These are phyloP conservation scores for Marasmius fiardii DNA, from an alignment of 1,284 basidiomycete species.

Conservation along the genomic window DNA sequence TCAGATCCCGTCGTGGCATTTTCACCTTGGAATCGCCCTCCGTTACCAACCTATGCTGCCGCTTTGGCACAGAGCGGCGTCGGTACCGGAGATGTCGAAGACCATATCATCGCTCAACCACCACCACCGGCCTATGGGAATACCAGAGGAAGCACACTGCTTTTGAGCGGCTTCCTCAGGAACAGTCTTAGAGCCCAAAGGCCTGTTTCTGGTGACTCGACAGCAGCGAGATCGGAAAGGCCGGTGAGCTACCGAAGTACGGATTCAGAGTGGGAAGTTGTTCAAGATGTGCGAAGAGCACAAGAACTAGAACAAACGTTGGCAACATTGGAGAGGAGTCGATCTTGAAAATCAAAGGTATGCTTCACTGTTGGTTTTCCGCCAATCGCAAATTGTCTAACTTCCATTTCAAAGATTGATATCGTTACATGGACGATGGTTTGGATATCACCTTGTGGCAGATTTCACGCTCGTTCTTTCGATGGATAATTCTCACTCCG, in stretches of 20 bases:
- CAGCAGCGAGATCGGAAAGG: slow-evolving; percentile 27
- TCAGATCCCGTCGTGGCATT: slow-evolving; percentile 39
- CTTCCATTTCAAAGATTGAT: not conserved
- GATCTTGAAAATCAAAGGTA: no score
- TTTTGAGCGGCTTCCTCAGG: slow-evolving; percentile 52
- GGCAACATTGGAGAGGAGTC: slow-evolving; percentile 40
- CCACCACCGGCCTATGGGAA: slow-evolving; percentile 73
- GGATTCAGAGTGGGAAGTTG: slow-evolving; percentile 56
- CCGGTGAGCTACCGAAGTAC: slow-evolving; percentile 52
- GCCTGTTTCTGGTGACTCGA: slow-evolving; percentile 35
- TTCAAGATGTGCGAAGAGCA: slow-evolving; percentile 50
- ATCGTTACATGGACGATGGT: not conserved
- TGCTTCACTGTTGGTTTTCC: not conserved
- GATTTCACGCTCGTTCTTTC: no score
- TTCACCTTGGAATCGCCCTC: slow-evolving; percentile 68
- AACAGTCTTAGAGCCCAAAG: slow-evolving; percentile 45
- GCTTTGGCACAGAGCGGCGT: slow-evolving; percentile 63
- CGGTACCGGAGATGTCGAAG: slow-evolving; percentile 74
- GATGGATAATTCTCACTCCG: no score
- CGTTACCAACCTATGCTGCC: slow-evolving; percentile 68
- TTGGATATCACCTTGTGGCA: no score
- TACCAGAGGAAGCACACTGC: slow-evolving; percentile 62
- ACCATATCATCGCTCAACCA: slow-evolving; percentile 57
- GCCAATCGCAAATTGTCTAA: not conserved
- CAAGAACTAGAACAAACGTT: slow-evolving; percentile 54